Conservation (phyloP, 176 grass and related monocot species). For the Eleusine coracana region DNA sequence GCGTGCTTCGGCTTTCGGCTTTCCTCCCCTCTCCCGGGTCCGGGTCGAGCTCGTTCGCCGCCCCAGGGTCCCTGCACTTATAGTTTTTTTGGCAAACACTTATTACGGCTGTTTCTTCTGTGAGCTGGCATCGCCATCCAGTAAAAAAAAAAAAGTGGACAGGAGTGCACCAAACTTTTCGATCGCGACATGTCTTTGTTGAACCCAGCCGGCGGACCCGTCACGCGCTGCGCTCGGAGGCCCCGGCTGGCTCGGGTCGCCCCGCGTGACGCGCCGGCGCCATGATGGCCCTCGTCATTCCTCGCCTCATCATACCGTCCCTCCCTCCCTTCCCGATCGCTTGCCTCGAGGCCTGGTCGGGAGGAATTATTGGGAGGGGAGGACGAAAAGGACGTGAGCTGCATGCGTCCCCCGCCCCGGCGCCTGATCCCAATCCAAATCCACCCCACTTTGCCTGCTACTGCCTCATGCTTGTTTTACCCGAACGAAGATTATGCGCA, state of each 20-base stretch:
- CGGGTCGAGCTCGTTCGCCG: too few species aligned
- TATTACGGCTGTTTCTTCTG: too few species aligned
- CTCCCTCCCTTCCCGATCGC: too few species aligned
- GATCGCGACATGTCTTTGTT: background rate
- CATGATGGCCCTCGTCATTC: constrained; percentile 22
- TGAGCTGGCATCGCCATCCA: too few species aligned
- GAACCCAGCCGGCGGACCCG: background rate
- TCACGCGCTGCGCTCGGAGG: background rate
- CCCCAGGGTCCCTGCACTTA: too few species aligned
- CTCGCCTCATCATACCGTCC: background rate
- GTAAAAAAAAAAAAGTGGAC: too few species aligned
- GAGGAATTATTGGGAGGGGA: background rate
- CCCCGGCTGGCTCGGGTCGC: background rate
- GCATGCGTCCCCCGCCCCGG: background rate
- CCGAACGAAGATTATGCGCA: too few species aligned
- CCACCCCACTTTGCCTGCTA: background rate
- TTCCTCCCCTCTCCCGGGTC: background rate
- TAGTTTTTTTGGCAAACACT: background rate
- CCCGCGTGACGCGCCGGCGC: background rate
- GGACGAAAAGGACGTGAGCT: background rate
- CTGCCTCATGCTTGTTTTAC: too few species aligned
- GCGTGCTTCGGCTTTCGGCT: background rate
- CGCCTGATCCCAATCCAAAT: background rate
- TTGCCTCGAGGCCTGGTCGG: background rate
- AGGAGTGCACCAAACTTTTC: too few species aligned